A percentile compares a stretch with the other conserved stretches of the same genome.
phyloP scores from a whole-genome alignment of 2,329 filamentous ascomycete species.

The Sclerotinia nivalis region DNA sequence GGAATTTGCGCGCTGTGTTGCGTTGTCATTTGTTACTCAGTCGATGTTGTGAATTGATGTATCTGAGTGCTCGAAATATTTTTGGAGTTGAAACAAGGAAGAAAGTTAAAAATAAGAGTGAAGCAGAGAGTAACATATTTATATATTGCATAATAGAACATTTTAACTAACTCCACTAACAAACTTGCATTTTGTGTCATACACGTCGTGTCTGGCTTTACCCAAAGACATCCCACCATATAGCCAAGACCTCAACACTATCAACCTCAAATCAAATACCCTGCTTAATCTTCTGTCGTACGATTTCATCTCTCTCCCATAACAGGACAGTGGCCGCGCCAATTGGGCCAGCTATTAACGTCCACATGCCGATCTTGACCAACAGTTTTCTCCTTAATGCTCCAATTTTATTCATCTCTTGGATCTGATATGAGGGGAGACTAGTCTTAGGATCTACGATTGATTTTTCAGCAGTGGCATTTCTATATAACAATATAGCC shows the following conservation, averaged over 20 bases:
- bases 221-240: not conserved
- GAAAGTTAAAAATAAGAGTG: not conserved
- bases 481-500: conserved; percentile 45
- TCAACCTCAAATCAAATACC: conserved; percentile 28
- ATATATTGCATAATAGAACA: not conserved
- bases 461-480: conserved; percentile 32
- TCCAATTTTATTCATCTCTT: conserved; percentile 28
- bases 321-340: conserved; percentile 49
- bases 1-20: conserved; percentile 3
- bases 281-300: conserved; percentile 36
- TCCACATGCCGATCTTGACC: conserved; percentile 43
- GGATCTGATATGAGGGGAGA: conserved; percentile 26
- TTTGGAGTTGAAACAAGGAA: not conserved
- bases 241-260: conserved; percentile 14
- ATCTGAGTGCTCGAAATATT: not conserved
- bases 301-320: conserved; percentile 51
- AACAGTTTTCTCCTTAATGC: conserved; percentile 34
- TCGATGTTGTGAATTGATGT: not conserved
- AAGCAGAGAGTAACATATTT: not conserved
- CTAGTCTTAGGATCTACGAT: conserved; percentile 28
- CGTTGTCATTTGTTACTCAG: not conserved
- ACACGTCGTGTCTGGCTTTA: not conserved
- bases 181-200: not conserved
- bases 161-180: not conserved
- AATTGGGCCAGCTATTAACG: conserved; percentile 46